Conservation (phyloP, 2,329 filamentous ascomycete species). For the Ambrosiella xylebori region DNA sequence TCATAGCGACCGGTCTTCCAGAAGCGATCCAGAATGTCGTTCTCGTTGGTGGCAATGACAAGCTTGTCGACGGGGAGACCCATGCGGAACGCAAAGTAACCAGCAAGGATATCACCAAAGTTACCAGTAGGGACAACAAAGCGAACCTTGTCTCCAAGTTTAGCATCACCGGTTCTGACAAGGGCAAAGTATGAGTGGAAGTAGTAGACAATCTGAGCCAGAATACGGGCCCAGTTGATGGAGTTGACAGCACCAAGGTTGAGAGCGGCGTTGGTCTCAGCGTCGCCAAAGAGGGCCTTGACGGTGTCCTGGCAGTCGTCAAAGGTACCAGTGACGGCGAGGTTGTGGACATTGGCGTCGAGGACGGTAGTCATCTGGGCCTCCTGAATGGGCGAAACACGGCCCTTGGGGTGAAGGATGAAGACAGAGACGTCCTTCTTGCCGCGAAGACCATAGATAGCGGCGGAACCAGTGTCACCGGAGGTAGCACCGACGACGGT, state of each 20-base stretch:
- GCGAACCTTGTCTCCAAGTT: constrained; percentile 51
- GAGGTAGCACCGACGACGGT: constrained; percentile 77
- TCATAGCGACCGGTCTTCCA: constrained; percentile 82
- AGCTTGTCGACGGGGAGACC: constrained; percentile 77
- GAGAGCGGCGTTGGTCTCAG: constrained; percentile 63
- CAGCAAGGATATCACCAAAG: constrained; percentile 86
- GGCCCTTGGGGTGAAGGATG: constrained; percentile 83
- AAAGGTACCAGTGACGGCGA: constrained; percentile 79
- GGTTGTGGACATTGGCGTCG: constrained; percentile 82
- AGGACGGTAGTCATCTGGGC: constrained; percentile 92
- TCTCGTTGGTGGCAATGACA: constrained; percentile 88
- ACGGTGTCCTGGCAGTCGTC: constrained; percentile 97
- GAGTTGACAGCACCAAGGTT: constrained; percentile 89
- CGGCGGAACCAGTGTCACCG: constrained; percentile 81
- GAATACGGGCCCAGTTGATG: constrained; percentile 89
- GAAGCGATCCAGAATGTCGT: constrained; percentile 92
- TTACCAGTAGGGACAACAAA: constrained; percentile 91
- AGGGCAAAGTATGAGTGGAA: constrained; percentile 88
- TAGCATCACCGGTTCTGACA: constrained; percentile 37
- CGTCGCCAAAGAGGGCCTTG: constrained; percentile 79
- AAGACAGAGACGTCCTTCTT: constrained; percentile 97
- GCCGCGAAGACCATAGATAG: constrained; percentile 83
- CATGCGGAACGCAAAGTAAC: constrained; percentile 85
- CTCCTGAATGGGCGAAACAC: constrained; percentile 82
- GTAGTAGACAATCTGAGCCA: constrained; percentile 95